These are phyloP conservation scores for Solanum dulcamara DNA, from an alignment of 257 asterid genomes.

Conservation along the genomic window DNA sequence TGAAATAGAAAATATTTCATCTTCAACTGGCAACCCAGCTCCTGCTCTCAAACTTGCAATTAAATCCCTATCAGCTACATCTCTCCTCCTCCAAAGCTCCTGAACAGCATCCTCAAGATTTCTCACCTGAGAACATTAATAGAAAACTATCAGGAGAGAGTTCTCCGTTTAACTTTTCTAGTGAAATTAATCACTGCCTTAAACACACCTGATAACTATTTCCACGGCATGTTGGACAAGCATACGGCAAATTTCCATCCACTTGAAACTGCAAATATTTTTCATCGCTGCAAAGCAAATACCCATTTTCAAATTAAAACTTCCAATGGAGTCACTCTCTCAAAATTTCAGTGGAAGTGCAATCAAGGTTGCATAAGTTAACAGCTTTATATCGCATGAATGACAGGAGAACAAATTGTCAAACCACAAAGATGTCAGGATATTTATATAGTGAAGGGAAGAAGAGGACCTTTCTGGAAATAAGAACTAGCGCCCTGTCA, in stretches of 20 bases:
- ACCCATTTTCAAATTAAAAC: background rate
- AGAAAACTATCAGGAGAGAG: background rate
- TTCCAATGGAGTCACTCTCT: background rate
- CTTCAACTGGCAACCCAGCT: conserved; percentile 96
- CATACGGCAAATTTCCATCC: conserved; percentile 88
- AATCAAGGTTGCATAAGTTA: background rate
- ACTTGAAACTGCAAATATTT: conserved; percentile 90
- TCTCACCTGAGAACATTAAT: conserved; percentile 40
- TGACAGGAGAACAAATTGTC: background rate
- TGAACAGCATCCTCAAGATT: conserved; percentile 85
- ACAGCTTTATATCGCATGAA: background rate
- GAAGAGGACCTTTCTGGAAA: background rate
- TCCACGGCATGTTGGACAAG: conserved; percentile 91
- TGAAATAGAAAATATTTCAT: conserved; percentile 68
- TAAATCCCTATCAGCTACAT: conserved; percentile 74
- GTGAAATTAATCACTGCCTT: background rate
- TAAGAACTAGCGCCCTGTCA: background rate
- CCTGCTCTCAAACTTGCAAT: conserved; percentile 79
- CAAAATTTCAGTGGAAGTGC: background rate
- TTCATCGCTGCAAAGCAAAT: conserved; percentile 52
- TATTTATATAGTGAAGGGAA: background rate
- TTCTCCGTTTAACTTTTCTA: background rate
- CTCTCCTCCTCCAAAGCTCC: conserved; percentile 98
- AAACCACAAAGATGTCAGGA: background rate
- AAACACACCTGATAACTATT: conserved; percentile 72